These are phyloP conservation scores for Hypoxylon sp. DNA, from an alignment of 2,329 filamentous ascomycete genomes.

Conservation along the genomic window DNA sequence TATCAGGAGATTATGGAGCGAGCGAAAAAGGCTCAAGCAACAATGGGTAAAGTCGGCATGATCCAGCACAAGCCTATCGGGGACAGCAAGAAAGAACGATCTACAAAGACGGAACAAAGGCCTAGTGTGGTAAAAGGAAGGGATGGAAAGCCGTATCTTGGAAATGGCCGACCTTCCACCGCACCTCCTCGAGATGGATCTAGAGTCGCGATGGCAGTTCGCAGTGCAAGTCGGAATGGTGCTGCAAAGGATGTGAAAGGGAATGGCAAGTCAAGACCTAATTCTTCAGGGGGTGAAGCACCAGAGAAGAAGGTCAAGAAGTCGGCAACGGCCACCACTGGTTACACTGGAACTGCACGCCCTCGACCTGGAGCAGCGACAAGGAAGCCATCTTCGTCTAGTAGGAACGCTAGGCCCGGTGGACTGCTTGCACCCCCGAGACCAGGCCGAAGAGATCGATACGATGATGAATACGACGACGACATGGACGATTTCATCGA, in stretches of 20 bases:
- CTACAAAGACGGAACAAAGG: slow-evolving; percentile 62
- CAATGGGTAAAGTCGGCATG: slow-evolving; percentile 74
- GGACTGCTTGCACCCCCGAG: slow-evolving; percentile 58
- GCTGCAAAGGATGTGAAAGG: slow-evolving; percentile 46
- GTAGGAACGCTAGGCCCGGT: slow-evolving; percentile 46
- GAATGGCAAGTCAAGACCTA: slow-evolving; percentile 49
- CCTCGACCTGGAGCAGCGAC: slow-evolving; percentile 64
- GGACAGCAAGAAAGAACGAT: slow-evolving; percentile 71
- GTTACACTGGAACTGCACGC: slow-evolving; percentile 75
- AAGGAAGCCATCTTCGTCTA: slow-evolving; percentile 49
- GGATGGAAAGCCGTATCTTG: slow-evolving; percentile 48
- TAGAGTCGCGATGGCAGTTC: slow-evolving; percentile 34
- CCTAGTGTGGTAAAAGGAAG: slow-evolving; percentile 54
- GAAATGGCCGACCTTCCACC: slow-evolving; percentile 46
- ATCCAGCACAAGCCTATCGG: slow-evolving; percentile 83
- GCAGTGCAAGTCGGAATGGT: slow-evolving; percentile 46
- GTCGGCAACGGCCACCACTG: slow-evolving; percentile 73
- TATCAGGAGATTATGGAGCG: slow-evolving; percentile 82
- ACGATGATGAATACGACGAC: slow-evolving; percentile 75
- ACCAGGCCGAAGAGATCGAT: slow-evolving; percentile 54
- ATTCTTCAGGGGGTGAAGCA: slow-evolving; percentile 56
- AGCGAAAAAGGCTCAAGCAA: slow-evolving; percentile 75
- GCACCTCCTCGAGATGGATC: slow-evolving; percentile 42
- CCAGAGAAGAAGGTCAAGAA: slow-evolving; percentile 74
- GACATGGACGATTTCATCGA: slow-evolving; percentile 73